Evolutionary conservation across 805 yeast genomes (phyloP).

Genomic region (Myxozyma geophila): DNA sequence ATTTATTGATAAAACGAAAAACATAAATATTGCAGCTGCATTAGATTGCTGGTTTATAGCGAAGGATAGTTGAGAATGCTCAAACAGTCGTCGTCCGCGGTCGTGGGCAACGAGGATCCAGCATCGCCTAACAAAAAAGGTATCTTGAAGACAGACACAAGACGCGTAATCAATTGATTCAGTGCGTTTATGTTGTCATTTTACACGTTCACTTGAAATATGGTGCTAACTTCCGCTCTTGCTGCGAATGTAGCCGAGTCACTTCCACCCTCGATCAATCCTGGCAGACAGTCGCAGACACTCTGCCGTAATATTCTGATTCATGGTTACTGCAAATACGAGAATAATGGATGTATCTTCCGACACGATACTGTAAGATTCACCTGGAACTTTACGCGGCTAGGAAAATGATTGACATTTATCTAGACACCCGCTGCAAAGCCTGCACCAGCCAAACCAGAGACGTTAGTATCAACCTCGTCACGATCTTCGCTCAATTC

Average conservation of each 20-base stretch:
- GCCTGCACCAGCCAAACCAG: constrained; percentile 18
- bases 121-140: constrained; percentile 18
- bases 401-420: not conserved
- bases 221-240: not conserved
- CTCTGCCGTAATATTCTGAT: constrained; percentile 83
- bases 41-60: not conserved
- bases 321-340: constrained; percentile 86
- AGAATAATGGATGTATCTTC: constrained; percentile 84
- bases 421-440: constrained; percentile 6
- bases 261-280: constrained; percentile 34
- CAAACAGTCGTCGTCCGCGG: constrained; percentile 20
- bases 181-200: not conserved
- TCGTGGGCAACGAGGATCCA: constrained; percentile 12
- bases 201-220: not conserved
- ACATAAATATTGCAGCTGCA: not conserved
- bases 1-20: not conserved
- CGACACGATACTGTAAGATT: constrained; percentile 58
- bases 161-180: too few relatives aligned
- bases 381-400: too few relatives aligned
- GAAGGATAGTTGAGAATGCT: constrained; percentile 9
- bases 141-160: not conserved
- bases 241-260: constrained; percentile 10
- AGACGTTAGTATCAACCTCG: constrained; percentile 11
- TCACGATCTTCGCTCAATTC: not conserved
- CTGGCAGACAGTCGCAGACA: constrained; percentile 46